These are phyloP conservation scores for Rhazya stricta DNA, from an alignment of 257 asterid species.

Conservation along the genomic window DNA sequence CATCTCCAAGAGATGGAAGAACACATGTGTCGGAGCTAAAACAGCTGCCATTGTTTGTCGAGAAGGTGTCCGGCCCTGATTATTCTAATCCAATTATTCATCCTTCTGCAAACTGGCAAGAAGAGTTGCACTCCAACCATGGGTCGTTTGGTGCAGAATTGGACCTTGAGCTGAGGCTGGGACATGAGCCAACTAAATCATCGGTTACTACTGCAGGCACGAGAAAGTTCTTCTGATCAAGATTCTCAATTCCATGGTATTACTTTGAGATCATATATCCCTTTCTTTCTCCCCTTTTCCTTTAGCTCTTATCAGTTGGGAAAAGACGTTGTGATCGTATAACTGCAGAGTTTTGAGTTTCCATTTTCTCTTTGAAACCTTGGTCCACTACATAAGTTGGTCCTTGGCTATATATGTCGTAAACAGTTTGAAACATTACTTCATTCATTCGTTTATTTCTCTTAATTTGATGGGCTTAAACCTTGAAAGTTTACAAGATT, in stretches of 20 bases:
- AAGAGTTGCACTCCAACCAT: not conserved
- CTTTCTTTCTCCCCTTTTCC: not conserved
- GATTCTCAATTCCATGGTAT: constrained; percentile 1
- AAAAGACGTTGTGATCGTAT: not conserved
- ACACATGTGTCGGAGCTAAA: not conserved
- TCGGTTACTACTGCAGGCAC: constrained; percentile 3
- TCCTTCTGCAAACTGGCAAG: constrained; percentile 8
- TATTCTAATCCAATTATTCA: not conserved
- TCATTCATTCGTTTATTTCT: not conserved
- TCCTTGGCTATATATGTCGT: not conserved
- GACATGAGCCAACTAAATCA: constrained; percentile 14
- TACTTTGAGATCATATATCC: not conserved
- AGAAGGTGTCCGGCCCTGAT: not conserved
- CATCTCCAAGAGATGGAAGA: not conserved
- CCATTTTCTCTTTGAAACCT: not conserved
- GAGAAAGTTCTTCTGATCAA: constrained; percentile 18
- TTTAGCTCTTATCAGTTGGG: not conserved
- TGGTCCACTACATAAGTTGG: not conserved
- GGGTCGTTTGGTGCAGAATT: constrained; percentile 12
- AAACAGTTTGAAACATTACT: not conserved
- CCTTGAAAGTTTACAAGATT: not conserved
- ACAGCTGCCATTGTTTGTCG: constrained; percentile 7
- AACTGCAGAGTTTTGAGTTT: not conserved
- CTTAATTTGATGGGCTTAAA: not conserved
- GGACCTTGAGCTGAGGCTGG: constrained; percentile 29